These are phyloP conservation scores for Candida lessepsii DNA, from an alignment of 805 yeast genomes.

Conservation along the genomic window DNA sequence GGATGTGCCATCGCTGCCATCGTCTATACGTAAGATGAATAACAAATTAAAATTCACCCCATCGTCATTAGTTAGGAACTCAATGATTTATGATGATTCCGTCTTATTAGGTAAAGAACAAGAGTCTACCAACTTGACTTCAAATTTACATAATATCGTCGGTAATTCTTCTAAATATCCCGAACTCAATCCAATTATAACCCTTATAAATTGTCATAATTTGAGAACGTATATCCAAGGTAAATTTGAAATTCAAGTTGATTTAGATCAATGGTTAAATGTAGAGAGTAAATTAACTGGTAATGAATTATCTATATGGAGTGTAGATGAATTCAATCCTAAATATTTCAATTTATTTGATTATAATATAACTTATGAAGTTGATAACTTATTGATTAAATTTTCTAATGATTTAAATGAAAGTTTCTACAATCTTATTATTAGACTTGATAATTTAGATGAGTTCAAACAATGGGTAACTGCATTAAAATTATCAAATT, in stretches of 20 bases:
- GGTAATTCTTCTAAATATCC: constrained; percentile 23
- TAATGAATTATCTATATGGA: constrained; percentile 52
- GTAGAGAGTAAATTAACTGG: constrained; percentile 48
- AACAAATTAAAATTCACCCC: constrained; percentile 34
- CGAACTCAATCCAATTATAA: constrained; percentile 70
- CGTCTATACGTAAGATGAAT: constrained; percentile 21
- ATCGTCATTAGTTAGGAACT: constrained; percentile 33
- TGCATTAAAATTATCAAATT: constrained; percentile 53
- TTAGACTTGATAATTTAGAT: constrained; percentile 21
- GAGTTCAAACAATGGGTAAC: constrained; percentile 43
- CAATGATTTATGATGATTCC: constrained; percentile 23
- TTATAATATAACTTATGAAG: constrained; percentile 18
- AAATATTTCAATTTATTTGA: constrained; percentile 54
- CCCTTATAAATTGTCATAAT: constrained; percentile 68
- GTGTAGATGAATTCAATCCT: constrained; percentile 44
- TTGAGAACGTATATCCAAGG: constrained; percentile 63
- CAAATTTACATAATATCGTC: constrained; percentile 7
- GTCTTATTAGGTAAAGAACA: neutral
- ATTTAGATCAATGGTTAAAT: constrained; percentile 30
- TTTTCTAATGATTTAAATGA: constrained; percentile 17
- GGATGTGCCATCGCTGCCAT: constrained; percentile 13
- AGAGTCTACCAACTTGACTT: constrained; percentile 1
- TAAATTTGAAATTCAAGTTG: constrained; percentile 22
- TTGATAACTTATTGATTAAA: constrained; percentile 9
- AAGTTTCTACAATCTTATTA: constrained; percentile 19